Evolutionary conservation across 2,329 filamentous ascomycete species (phyloP).

Genomic region (Penicillium sp.): DNA sequence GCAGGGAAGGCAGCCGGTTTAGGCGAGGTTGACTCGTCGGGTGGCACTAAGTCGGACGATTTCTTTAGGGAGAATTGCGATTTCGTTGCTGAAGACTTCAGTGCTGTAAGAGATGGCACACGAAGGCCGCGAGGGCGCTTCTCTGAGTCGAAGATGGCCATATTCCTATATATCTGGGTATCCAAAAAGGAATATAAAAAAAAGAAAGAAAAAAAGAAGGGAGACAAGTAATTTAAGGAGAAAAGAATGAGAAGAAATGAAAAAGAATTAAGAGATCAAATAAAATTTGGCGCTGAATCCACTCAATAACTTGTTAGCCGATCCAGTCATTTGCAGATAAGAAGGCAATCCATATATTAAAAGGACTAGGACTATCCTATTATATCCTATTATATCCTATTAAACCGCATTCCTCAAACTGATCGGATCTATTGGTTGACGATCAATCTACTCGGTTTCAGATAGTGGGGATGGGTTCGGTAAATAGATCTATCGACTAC

Average conservation of each 20-base stretch:
- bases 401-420: neutral
- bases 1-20: constrained; percentile 6
- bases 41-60: constrained; percentile 14
- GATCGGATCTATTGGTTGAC: neutral
- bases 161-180: constrained; percentile 6
- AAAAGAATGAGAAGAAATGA: neutral
- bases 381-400: neutral
- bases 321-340: neutral
- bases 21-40: constrained; percentile 5
- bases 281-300: neutral
- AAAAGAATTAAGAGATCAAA: too few species aligned
- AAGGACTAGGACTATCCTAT: too few species aligned
- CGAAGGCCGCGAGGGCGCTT: constrained; percentile 29
- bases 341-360: too few species aligned
- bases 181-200: neutral
- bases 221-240: neutral
- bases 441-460: neutral
- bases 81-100: constrained; percentile 20
- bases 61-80: constrained; percentile 23
- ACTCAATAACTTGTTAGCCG: neutral
- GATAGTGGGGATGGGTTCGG: neutral
- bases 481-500: neutral
- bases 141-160: constrained; percentile 31
- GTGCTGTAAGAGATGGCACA: constrained; percentile 27
- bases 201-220: neutral